Evolutionary conservation across 306 rosid genomes (phyloP), one percentile per base, ranked within the genome.

Genomic region (Lablab purpureus): DNA sequence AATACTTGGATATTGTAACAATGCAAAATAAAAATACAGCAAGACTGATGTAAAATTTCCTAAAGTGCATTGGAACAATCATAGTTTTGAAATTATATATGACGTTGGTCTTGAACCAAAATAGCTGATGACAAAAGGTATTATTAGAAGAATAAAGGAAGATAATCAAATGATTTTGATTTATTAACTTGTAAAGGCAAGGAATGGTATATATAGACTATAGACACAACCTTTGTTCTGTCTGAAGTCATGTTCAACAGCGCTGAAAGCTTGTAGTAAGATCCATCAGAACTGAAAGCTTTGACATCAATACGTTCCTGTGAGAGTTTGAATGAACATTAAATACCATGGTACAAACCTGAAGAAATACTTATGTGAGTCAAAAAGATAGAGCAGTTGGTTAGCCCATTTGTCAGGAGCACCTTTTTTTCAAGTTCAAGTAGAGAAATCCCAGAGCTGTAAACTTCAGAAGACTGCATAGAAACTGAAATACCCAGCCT

Each of bases 391-490:
- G 46, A 52, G 62, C 25, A 23, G 65, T 25, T 71, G 69, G 28
- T 64, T 69, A 69, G 64, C 51, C 45, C 77, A 49, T 60, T 77
- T 66, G 73, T 71, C 60, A 74, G 70, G 28, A 75, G 55, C 71
- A 95, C 99, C 99, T 95, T 93, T 87, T 95, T 95, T 89, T 95
- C 99, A 66, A 95, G 87, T 74, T 95, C 99, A 84, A 62, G 90
- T 67, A 93, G 88, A 74, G 98, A 95, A 56, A 95, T 84, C 82
- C 99, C 98, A 56, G 97, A 80, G 87, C 98, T 86, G 67, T 86
- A 87, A 80, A 72, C 85, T 74, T 95, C 96, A 56, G 98, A 92
- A 64, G 79, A 81, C 36, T 67, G 83, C 68, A 89, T 80, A 7
- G 97, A 91, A 91, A 93, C 90, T 15, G 98, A 84, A 87, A 95